These are phyloP conservation scores for Calycina herbarum DNA, from an alignment of 2,329 filamentous ascomycete genomes.

Conservation along the genomic window DNA sequence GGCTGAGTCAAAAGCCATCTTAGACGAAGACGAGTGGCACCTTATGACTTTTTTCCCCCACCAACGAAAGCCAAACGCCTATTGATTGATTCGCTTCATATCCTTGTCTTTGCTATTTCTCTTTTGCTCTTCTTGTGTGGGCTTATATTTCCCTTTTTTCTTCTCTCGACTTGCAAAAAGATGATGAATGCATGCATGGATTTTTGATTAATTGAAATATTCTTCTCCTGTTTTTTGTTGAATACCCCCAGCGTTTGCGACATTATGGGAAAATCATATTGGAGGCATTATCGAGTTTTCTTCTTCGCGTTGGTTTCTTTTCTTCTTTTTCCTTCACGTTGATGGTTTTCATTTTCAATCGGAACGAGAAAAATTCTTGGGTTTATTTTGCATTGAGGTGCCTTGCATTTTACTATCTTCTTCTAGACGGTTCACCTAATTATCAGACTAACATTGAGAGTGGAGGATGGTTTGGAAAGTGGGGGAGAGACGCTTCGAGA, in stretches of 20 bases:
- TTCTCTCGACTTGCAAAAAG: neutral
- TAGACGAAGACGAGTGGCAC: neutral
- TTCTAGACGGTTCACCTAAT: neutral
- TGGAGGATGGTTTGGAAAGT: neutral
- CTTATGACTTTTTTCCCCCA: neutral
- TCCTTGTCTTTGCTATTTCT: neutral
- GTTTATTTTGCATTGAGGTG: neutral
- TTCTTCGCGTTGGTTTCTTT: neutral
- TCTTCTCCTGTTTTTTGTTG: constrained; percentile 15
- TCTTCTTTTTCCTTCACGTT: too few species aligned
- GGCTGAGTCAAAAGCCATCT: neutral
- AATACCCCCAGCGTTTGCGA: constrained; percentile 25
- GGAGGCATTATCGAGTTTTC: neutral
- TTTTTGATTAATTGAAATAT: constrained; percentile 6
- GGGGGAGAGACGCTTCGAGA: neutral
- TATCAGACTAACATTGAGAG: neutral
- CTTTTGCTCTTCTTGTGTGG: neutral
- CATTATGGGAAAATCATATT: neutral
- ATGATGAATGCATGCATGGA: constrained; percentile 13
- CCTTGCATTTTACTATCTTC: neutral
- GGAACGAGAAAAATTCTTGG: too few species aligned
- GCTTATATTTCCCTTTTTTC: neutral
- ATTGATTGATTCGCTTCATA: neutral
- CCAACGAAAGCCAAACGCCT: neutral
- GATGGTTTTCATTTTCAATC: too few species aligned